Conservation (phyloP, 306 rosid species). For the Pachyrhizus erosus region DNA sequence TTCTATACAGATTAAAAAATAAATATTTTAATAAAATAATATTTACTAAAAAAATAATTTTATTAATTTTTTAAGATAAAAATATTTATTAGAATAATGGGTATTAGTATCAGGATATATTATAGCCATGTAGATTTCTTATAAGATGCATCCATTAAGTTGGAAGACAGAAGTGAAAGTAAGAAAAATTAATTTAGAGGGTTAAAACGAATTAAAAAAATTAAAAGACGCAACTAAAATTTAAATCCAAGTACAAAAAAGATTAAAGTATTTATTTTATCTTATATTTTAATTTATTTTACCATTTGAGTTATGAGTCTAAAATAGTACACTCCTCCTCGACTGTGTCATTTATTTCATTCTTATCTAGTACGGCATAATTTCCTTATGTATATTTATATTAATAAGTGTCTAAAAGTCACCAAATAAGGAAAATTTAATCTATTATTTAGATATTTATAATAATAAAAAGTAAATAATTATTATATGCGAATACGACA, state of each 20-base stretch:
- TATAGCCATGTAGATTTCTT: neutral
- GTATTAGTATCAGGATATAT: too few species aligned
- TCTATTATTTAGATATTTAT: neutral
- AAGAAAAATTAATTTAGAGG: neutral
- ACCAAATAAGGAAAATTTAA: neutral
- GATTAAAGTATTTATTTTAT: neutral
- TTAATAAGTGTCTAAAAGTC: neutral
- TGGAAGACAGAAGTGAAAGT: neutral
- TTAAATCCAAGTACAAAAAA: too few species aligned
- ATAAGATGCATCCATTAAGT: neutral
- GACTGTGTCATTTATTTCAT: neutral
- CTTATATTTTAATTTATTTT: neutral
- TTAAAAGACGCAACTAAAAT: too few species aligned
- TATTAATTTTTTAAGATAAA: too few species aligned
- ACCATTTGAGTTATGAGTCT: neutral
- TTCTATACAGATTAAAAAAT: too few species aligned
- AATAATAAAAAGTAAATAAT: neutral
- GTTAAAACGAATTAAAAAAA: too few species aligned
- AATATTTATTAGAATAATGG: too few species aligned
- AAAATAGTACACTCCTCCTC: too few species aligned
- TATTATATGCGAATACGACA: neutral
- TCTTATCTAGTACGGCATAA: neutral
- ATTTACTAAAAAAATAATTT: too few species aligned
- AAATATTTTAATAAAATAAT: too few species aligned
- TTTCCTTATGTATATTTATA: neutral